phyloP scores from a whole-genome alignment of 1,284 basidiomycete genomes.

The Gymnopus androsaceus region DNA sequence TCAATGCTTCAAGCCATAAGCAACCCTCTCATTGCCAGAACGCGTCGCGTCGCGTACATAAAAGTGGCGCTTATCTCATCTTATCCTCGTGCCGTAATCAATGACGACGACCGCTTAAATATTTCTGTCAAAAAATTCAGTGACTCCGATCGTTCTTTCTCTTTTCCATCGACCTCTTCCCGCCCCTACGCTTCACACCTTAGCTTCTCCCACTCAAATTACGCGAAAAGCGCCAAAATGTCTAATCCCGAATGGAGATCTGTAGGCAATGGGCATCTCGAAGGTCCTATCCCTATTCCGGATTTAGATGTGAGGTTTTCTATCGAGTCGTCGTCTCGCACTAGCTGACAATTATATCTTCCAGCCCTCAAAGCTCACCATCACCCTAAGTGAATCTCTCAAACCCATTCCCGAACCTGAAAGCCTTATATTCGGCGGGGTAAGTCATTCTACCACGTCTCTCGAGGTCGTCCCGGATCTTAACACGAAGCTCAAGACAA shows the following conservation, averaged over 20 bases:
- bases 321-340: background rate
- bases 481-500: constrained; percentile 30
- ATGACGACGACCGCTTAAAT: background rate
- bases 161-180: background rate
- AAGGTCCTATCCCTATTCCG: constrained; percentile 7
- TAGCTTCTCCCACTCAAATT: background rate
- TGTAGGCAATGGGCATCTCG: constrained; percentile 14
- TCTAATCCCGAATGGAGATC: constrained; percentile 12
- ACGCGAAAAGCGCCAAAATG: no score
- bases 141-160: constrained; percentile 1
- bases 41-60: no score
- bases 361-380: constrained; percentile 44
- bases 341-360: background rate
- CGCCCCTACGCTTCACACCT: background rate
- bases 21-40: no score
- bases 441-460: constrained; percentile 13
- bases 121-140: background rate
- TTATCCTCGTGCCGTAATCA: background rate
- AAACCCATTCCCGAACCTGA: constrained; percentile 39
- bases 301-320: constrained; percentile 11
- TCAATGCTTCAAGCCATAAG: no score
- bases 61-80: background rate
- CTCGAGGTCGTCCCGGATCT: background rate
- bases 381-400: constrained; percentile 36
- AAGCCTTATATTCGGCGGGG: constrained; percentile 42